Percentiles rank a stretch among this genome's conserved stretches.
Conservation (phyloP, 2,329 filamentous ascomycete genomes). For the Stenocarpella maydis region DNA sequence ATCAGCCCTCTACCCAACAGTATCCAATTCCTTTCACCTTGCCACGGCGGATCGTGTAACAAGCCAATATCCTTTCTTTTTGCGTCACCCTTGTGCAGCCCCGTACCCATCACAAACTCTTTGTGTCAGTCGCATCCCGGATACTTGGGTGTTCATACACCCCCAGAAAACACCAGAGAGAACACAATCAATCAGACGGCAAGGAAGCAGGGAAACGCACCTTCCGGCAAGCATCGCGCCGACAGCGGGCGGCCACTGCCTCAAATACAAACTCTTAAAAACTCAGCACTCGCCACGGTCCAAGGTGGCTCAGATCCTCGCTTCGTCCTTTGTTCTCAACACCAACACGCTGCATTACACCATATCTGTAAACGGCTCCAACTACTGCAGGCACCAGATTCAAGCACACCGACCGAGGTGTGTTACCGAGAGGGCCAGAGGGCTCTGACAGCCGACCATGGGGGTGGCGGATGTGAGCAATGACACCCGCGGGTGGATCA, state of each 20-base stretch:
- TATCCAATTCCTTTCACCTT: too few species aligned
- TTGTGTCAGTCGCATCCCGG: slow-evolving; percentile 24
- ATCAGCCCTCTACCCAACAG: neutral
- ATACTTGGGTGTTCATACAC: neutral
- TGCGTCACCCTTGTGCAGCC: slow-evolving; percentile 8
- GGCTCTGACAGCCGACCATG: slow-evolving; percentile 46
- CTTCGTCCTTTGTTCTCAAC: neutral
- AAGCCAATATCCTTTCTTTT: neutral
- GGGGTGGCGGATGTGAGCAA: slow-evolving; percentile 64
- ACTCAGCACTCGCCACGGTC: neutral
- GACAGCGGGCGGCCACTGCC: neutral
- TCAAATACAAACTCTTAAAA: too few species aligned
- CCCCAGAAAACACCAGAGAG: too few species aligned
- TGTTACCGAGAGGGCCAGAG: slow-evolving; percentile 31
- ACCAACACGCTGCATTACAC: slow-evolving; percentile 6
- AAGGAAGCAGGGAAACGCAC: neutral
- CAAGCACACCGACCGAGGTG: slow-evolving; percentile 17
- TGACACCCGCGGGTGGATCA: slow-evolving; percentile 92
- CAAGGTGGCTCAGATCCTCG: neutral
- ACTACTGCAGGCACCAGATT: slow-evolving; percentile 34
- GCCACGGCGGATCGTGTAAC: neutral
- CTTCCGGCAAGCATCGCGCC: neutral
- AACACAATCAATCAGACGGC: neutral
- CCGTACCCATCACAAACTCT: neutral
- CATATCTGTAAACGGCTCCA: slow-evolving; percentile 19